Evolutionary conservation across 805 yeast species (phyloP), one percentile per base, ranked within the genome.

Genomic region (Suhomyces sp.): DNA sequence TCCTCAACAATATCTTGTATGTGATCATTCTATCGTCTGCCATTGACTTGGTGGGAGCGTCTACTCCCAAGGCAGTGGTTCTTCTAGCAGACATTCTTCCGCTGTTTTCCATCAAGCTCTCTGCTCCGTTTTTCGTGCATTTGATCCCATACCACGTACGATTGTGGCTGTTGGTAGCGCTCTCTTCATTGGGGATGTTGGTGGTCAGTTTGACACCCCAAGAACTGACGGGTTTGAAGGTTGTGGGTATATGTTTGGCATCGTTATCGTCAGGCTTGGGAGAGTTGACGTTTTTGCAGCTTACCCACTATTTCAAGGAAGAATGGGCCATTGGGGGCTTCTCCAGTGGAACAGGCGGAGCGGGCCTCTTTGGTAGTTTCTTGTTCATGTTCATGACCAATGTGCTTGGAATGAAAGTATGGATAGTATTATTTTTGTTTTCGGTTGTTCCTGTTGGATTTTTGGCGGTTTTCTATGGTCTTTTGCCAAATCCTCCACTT

Each of bases 291-390:
- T 91, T 91, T 46, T 61, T 91, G 27, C 95, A 86, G 55, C 63
- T 91, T 57, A 87, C 96, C 1, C 96, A 90, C 53, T 82, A 68
- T 48, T 88, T 79, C 56, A 36, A 44, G n/a, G 72, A 68, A 13
- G 68, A 69, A 12, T 46, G 54, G n/a, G 68, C 95, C 4, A 65
- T 91, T 29, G 78, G 81, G 32, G 97, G 95, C 0, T 91, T 95
- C 78, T 84, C 95, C 14, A 76, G 88, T 6, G 98, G 98, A 1
- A 91, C 98, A 0, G 98, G 98, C 3, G 95, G 88, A 13, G 98
- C 98, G 1, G 98, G 98, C 0, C 57, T 91, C 4, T 72, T 77
- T 13, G 98, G 98, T 0, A 78, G 90, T 36, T 85, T 83, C 35
- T 52, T 74, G 10, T 90, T 77, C 51, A 50, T 91, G 72, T 46